phyloP scores from a whole-genome alignment of 2,329 filamentous ascomycete species.

The Colletotrichum viniferum region DNA sequence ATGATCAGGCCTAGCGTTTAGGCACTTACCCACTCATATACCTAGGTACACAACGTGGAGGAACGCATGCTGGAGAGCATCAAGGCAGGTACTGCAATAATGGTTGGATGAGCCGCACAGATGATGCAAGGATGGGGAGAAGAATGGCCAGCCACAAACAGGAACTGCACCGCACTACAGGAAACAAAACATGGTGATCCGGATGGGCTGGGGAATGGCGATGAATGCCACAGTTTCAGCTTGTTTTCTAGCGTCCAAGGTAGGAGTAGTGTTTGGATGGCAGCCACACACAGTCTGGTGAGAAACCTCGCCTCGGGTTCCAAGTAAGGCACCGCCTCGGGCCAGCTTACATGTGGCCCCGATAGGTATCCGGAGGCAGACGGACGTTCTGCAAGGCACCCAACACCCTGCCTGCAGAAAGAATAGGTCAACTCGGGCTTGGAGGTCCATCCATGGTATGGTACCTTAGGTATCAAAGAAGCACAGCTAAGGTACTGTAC shows the following conservation, averaged over 20 bases:
- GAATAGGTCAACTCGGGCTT: neutral
- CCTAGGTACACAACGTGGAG: neutral
- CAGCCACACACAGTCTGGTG: neutral
- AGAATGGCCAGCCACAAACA: neutral
- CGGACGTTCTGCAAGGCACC: neutral
- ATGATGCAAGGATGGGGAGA: neutral
- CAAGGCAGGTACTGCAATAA: neutral
- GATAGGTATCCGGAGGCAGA: neutral
- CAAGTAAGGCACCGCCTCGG: neutral
- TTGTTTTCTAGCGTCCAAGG: conserved; percentile 1
- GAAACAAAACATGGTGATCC: neutral
- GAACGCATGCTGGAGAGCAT: neutral
- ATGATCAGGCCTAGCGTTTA: neutral
- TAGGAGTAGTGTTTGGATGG: neutral
- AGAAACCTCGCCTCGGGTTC: neutral
- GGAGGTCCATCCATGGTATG: neutral
- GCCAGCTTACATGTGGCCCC: neutral
- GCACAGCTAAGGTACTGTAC: too few species aligned
- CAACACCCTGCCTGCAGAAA: neutral
- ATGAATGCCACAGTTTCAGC: conserved; percentile 14
- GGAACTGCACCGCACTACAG: neutral
- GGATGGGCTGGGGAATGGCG: neutral
- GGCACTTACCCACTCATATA: neutral
- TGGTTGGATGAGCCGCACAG: neutral
- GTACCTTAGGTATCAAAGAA: too few species aligned